Base-by-base conservation (phyloP, 768 basidiomycete genomes). In the Omphalotus guepiniiformis region DNA sequence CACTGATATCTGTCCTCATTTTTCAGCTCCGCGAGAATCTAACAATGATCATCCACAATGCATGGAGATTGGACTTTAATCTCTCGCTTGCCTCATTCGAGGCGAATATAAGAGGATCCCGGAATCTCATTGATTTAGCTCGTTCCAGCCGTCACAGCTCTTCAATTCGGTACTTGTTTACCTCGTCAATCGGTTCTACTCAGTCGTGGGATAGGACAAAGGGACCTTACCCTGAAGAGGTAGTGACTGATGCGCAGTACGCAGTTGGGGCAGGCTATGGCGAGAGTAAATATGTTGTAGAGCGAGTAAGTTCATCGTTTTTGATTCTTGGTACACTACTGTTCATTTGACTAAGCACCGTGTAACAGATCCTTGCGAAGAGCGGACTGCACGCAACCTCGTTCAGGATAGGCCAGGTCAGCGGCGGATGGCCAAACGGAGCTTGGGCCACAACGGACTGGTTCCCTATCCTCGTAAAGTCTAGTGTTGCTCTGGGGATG, bases 371-470 rank as follows among this genome's bases (percentile, higher is more conserved):
- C n/a, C 54, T 72, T 7, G 58, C 57, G 4, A 54, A 52, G 36
- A 68, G 63, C 22, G 65, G 66, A 0, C 57, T 72, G 3, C 47
- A 54, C 4, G 59, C 63, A 1, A 61, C 64, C 0, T 63, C 63
- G 6, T 46, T 46, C 44, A 63, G 78, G 3, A 68, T 76, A 7
- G 78, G 75, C 0, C 77, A 79, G 46, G 56, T 77, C 4, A 61
- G 61, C 21, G 75, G 75, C 15, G 72, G 71, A 27, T 32, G 15
- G 0, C 58, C 57, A 1, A 62, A 62, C 11, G 75, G 75, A 23
- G 65, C 65, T 0, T 77, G 76, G 75, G 64, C 64, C 3, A 62
- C 65, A 1, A 66, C 59, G 0, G 73, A 77, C 39, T 79, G 76
- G 77, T 53, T 77, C 27, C 74, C 76, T n/a, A 63, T 67, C 23